Conservation (phyloP, 163 green algal genomes). For the Chlorella variabilis region DNA sequence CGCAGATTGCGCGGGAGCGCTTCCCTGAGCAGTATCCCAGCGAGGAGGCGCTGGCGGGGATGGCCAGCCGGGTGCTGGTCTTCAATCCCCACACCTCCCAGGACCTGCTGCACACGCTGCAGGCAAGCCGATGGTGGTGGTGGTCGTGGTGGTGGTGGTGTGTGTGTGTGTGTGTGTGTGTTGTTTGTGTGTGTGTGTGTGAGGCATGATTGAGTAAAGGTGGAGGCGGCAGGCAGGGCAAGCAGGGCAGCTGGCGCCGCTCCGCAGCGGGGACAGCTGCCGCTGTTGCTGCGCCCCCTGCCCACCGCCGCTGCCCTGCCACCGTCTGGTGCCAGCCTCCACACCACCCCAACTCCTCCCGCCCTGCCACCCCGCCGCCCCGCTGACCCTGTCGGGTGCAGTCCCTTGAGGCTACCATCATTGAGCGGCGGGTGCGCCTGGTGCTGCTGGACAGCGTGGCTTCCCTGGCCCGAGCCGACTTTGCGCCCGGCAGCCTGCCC, state of each 20-base stretch:
- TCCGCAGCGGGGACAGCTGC: too few relatives aligned
- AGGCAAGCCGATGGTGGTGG: constrained; percentile 5
- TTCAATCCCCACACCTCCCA: constrained; percentile 34
- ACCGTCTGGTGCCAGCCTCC: too few relatives aligned
- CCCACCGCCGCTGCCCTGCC: too few relatives aligned
- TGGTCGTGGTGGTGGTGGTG: too few relatives aligned
- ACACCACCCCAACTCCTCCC: too few relatives aligned
- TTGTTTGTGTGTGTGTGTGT: too few relatives aligned
- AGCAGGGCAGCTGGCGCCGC: too few relatives aligned
- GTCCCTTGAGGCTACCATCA: constrained; percentile 51
- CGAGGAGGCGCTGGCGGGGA: not conserved
- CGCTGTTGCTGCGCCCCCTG: too few relatives aligned
- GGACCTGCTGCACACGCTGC: constrained; percentile 46
- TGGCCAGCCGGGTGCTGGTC: constrained; percentile 54
- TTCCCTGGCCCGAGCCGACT: constrained; percentile 71
- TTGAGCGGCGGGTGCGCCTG: constrained; percentile 62
- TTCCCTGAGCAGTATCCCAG: constrained; percentile 23
- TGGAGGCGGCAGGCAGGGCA: too few relatives aligned
- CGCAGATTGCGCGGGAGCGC: constrained; percentile 55
- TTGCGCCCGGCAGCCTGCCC: constrained; percentile 21
- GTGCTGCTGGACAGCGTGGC: constrained; percentile 87
- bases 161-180: too few relatives aligned
- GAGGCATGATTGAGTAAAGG: too few relatives aligned
- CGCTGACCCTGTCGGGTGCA: constrained; percentile 33
- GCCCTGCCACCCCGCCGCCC: too few relatives aligned